phyloP scores from a whole-genome alignment of 345 rosid genomes.

The Euphorbia tirucalli region DNA sequence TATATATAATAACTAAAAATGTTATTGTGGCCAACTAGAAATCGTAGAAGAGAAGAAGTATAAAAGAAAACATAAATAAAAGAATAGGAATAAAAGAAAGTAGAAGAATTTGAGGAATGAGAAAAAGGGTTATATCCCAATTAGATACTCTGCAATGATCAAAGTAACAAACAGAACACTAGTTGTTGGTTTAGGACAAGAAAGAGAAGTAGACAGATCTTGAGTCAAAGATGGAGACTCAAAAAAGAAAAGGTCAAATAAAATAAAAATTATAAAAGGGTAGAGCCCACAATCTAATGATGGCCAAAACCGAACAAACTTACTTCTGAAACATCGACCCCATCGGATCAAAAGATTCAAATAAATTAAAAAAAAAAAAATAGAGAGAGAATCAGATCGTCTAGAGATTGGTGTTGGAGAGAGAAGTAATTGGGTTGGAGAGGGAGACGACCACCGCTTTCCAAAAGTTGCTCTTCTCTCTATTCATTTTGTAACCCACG shows the following conservation, averaged over 20 bases:
- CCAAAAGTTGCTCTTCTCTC: slow-evolving; percentile 69
- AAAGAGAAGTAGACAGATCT: slow-evolving; percentile 24
- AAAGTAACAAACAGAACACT: slow-evolving; percentile 42
- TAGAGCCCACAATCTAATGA: slow-evolving; percentile 38
- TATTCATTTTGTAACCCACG: slow-evolving; percentile 44
- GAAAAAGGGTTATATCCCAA: slow-evolving; percentile 34
- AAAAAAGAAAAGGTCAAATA: slow-evolving; percentile 29
- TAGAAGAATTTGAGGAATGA: slow-evolving; percentile 22
- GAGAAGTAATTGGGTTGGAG: slow-evolving; percentile 52
- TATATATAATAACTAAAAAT: no score
- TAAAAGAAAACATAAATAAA: slow-evolving; percentile 12
- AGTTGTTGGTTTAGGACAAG: slow-evolving; percentile 32
- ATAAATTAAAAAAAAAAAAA: slow-evolving; percentile 21
- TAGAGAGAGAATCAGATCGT: slow-evolving; percentile 72
- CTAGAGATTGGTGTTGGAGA: slow-evolving; percentile 63
- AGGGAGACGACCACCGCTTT: slow-evolving; percentile 86
- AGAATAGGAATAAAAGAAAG: neutral
- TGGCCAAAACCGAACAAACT: slow-evolving; percentile 22
- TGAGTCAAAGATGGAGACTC: slow-evolving; percentile 46
- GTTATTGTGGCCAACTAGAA: no score
- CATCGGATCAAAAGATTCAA: slow-evolving; percentile 55
- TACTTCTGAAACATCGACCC: slow-evolving; percentile 35
- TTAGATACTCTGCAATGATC: slow-evolving; percentile 62
- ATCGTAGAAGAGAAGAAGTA: neutral
- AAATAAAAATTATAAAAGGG: neutral